These are phyloP conservation scores for Rhizopus microsporus DNA, from an alignment of 371 early-diverging fungal species.

Conservation along the genomic window DNA sequence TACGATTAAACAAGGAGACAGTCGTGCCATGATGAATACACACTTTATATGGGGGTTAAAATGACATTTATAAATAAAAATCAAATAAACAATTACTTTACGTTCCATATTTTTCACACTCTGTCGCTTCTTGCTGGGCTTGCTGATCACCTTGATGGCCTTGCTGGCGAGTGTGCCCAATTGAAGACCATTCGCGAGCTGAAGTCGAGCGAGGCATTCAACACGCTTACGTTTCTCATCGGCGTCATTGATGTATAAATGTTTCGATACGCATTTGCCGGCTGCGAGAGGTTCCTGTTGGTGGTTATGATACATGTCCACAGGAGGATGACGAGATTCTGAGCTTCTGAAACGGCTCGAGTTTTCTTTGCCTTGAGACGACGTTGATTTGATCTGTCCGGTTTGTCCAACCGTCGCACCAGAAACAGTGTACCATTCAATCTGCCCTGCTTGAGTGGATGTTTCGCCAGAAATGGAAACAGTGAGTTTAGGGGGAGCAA, in stretches of 20 bases:
- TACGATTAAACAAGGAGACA: constrained; percentile 70
- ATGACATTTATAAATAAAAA: constrained; percentile 55
- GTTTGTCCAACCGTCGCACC: constrained; percentile 40
- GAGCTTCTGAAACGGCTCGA: constrained; percentile 25
- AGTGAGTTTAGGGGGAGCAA: constrained; percentile 28
- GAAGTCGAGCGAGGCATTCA: constrained; percentile 59
- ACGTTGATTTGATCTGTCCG: constrained; percentile 19
- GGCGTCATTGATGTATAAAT: constrained; percentile 72
- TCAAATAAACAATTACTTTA: constrained; percentile 50
- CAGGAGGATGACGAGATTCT: constrained; percentile 15
- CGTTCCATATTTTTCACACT: constrained; percentile 75
- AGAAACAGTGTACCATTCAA: constrained; percentile 45
- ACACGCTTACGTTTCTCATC: constrained; percentile 76
- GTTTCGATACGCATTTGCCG: constrained; percentile 71
- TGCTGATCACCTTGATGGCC: constrained; percentile 75
- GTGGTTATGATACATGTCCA: constrained; percentile 15
- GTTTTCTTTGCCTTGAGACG: constrained; percentile 16
- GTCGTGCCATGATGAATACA: constrained; percentile 75
- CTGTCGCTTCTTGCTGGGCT: constrained; percentile 76
- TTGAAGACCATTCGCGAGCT: constrained; percentile 55
- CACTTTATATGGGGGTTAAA: constrained; percentile 19
- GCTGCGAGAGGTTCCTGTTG: constrained; percentile 29
- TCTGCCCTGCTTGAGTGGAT: constrained; percentile 28
- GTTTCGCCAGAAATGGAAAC: constrained; percentile 40
- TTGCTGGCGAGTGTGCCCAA: constrained; percentile 63